These are phyloP conservation scores for Pleurostoma richardsiae DNA, from an alignment of 2,329 filamentous ascomycete genomes.

Conservation along the genomic window DNA sequence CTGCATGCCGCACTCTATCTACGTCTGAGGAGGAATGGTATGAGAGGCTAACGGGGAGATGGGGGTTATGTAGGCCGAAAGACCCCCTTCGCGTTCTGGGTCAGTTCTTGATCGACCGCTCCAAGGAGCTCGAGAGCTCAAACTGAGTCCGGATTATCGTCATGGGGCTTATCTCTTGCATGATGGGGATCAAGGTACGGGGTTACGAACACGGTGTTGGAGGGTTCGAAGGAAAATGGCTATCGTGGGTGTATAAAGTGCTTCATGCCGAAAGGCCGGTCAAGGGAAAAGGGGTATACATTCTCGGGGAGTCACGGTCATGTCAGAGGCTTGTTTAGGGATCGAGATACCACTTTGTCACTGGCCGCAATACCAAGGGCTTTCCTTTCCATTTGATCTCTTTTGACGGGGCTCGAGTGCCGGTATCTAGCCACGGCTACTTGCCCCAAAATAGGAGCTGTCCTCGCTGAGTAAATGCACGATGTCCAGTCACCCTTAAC, in stretches of 20 bases:
- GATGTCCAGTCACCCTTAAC: conserved; percentile 19
- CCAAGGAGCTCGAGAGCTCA: conserved; percentile 54
- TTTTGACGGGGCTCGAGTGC: not conserved
- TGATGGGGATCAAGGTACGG: not conserved
- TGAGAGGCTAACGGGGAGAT: too few species aligned
- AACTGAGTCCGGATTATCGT: too few species aligned
- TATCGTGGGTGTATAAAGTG: too few species aligned
- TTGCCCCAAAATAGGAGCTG: not conserved
- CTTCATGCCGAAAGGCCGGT: too few species aligned
- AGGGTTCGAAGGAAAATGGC: not conserved
- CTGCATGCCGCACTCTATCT: conserved; percentile 38
- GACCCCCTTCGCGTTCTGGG: conserved; percentile 66
- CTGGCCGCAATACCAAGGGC: too few species aligned
- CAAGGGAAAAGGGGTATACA: too few species aligned
- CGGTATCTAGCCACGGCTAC: not conserved
- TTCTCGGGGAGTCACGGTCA: too few species aligned
- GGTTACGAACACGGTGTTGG: not conserved
- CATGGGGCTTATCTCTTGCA: too few species aligned
- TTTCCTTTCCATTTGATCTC: too few species aligned
- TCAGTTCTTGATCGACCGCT: conserved; percentile 65
- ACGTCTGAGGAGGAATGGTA: too few species aligned
- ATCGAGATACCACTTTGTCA: not conserved
- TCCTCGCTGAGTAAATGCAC: conserved; percentile 13
- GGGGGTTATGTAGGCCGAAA: conserved; percentile 43
- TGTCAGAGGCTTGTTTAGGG: too few species aligned